Evolutionary conservation across 768 basidiomycete species (phyloP).

Genomic region (Tulasnella calospora): DNA sequence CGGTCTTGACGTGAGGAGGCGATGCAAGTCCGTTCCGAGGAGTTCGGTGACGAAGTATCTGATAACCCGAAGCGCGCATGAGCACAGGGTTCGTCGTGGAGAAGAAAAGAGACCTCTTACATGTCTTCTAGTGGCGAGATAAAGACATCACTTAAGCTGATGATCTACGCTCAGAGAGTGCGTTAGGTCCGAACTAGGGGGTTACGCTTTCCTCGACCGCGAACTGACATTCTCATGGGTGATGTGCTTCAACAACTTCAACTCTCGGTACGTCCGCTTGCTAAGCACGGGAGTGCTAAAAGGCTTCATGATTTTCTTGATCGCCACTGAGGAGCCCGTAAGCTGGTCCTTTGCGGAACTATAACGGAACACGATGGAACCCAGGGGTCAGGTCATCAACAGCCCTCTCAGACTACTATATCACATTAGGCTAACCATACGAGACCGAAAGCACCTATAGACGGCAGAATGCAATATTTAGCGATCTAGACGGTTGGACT

Average conservation of each 20-base stretch:
- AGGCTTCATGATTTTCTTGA: slow-evolving; percentile 99
- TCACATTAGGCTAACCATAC: slow-evolving; percentile 67
- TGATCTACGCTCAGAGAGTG: slow-evolving; percentile 58
- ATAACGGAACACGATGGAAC: neutral
- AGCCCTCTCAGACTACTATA: neutral
- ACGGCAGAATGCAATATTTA: neutral
- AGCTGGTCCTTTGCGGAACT: slow-evolving; percentile 95
- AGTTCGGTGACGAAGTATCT: slow-evolving; percentile 99
- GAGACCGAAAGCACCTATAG: slow-evolving; percentile 87
- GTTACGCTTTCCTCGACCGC: neutral
- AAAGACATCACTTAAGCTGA: slow-evolving; percentile 97
- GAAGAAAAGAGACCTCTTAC: slow-evolving; percentile 41
- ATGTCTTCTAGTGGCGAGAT: slow-evolving; percentile 99
- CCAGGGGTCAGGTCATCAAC: neutral
- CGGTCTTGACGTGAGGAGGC: slow-evolving; percentile 90
- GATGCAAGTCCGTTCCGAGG: slow-evolving; percentile 95
- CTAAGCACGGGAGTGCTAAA: slow-evolving; percentile 98
- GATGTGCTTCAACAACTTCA: slow-evolving; percentile 97
- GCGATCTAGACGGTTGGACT: neutral
- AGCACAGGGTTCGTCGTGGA: neutral
- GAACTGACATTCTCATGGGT: slow-evolving; percentile 41
- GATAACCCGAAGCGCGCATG: neutral
- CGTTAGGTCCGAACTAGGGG: neutral
- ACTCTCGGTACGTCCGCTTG: slow-evolving; percentile 95
- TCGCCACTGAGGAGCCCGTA: slow-evolving; percentile 87